Evolutionary conservation across 2,329 filamentous ascomycete genomes (phyloP).

Genomic region (Tolypocladium tropicale): DNA sequence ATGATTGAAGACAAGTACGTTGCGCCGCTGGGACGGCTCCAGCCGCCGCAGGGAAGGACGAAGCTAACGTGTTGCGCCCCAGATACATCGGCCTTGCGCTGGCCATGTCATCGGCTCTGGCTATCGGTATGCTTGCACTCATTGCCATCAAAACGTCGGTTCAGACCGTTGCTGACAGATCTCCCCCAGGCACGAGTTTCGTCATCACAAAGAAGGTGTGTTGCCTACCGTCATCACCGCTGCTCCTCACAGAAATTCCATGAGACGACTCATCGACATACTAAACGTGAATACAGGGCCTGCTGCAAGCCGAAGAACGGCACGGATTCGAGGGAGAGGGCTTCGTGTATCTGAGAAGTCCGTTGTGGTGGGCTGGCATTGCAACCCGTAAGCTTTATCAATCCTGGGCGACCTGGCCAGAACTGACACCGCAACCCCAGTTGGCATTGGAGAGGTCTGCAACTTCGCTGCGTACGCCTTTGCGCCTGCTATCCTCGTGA

Average conservation of each 20-base stretch:
- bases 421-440: constrained; percentile 34
- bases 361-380: constrained; percentile 97
- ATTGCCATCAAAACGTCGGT: background rate
- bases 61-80: constrained; percentile 9
- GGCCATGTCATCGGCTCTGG: constrained; percentile 64
- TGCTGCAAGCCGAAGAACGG: constrained; percentile 80
- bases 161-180: constrained; percentile 10
- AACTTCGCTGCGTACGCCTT: constrained; percentile 99
- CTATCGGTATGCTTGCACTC: constrained; percentile 51
- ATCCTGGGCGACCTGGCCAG: background rate
- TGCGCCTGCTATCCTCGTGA: constrained; percentile 96
- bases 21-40: background rate
- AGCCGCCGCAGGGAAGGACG: background rate
- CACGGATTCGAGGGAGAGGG: constrained; percentile 97
- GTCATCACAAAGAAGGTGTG: constrained; percentile 96
- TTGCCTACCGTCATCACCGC: background rate
- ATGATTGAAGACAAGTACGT: constrained; percentile 31
- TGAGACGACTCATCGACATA: background rate
- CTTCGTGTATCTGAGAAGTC: constrained; percentile 85
- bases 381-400: constrained; percentile 56
- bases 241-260: background rate
- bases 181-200: constrained; percentile 71
- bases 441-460: constrained; percentile 86
- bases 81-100: constrained; percentile 70
- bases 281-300: constrained; percentile 45